Percentiles rank a stretch among this genome's conserved stretches.
Conservation (phyloP, 192 early-diverging fungal genomes). For the Linnemannia exigua region DNA sequence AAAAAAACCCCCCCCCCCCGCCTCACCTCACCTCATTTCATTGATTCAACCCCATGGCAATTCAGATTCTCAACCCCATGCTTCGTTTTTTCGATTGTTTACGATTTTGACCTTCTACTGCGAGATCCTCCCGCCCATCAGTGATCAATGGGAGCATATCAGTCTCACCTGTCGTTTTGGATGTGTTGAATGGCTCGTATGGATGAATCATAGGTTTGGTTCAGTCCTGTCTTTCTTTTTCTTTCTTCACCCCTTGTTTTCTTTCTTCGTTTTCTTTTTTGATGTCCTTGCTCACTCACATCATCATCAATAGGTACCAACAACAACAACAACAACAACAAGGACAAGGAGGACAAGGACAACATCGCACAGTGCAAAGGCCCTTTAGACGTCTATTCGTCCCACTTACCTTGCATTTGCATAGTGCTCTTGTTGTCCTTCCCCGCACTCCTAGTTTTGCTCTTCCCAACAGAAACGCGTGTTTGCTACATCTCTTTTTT, state of each 20-base stretch:
- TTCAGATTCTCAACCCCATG: slow-evolving; percentile 5
- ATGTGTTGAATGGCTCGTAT: not conserved
- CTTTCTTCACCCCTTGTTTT: not conserved
- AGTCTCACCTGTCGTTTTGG: not conserved
- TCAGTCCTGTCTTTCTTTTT: not conserved
- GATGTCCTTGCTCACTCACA: not conserved
- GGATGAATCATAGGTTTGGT: not conserved
- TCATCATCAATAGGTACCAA: not conserved
- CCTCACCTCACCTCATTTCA: too few relatives aligned
- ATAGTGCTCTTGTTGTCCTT: not conserved
- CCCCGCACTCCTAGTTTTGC: not conserved
- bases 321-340: too few relatives aligned
- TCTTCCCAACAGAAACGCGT: slow-evolving; percentile 5
- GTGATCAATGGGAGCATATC: not conserved
- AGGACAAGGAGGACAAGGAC: too few relatives aligned
- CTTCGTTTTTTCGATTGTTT: not conserved
- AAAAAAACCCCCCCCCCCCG: not conserved
- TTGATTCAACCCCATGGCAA: not conserved
- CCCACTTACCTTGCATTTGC: not conserved
- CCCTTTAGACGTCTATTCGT: not conserved
- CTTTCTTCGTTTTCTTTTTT: not conserved
- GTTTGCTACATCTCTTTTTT: not conserved
- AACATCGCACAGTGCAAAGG: too few relatives aligned
- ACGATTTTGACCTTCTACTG: not conserved
- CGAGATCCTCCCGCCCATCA: not conserved